phyloP scores from a whole-genome alignment of 768 basidiomycete species.

The Boletus huronensis region DNA sequence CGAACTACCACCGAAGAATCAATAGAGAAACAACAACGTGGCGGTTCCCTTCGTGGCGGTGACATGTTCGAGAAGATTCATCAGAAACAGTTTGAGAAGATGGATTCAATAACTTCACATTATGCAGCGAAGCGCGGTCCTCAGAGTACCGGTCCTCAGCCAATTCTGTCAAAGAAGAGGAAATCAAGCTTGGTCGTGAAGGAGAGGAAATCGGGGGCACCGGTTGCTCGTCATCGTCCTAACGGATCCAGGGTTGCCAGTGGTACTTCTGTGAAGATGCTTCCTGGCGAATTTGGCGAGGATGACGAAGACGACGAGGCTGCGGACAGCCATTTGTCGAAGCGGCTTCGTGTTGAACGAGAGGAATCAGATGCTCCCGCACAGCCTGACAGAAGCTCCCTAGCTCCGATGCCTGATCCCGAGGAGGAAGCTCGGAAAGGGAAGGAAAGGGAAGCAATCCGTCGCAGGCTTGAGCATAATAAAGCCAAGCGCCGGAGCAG shows the following conservation, averaged over 20 bases:
- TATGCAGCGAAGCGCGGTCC: conserved; percentile 42
- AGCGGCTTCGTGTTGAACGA: conserved; percentile 41
- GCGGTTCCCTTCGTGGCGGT: conserved; percentile 27
- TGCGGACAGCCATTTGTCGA: conserved; percentile 40
- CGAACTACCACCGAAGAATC: conserved; percentile 4
- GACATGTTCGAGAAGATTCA: conserved; percentile 57
- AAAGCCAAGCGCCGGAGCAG: conserved; percentile 71
- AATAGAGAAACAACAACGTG: conserved; percentile 10
- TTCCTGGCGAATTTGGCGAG: conserved; percentile 59
- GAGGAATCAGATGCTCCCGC: conserved; percentile 23
- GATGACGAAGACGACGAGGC: conserved; percentile 42
- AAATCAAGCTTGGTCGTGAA: conserved; percentile 50
- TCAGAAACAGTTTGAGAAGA: conserved; percentile 63
- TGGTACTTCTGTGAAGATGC: conserved; percentile 25
- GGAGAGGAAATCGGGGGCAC: conserved; percentile 21
- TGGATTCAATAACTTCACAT: conserved; percentile 68
- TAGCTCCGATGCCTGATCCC: conserved; percentile 23
- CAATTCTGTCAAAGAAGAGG: conserved; percentile 36
- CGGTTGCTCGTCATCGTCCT: conserved; percentile 18
- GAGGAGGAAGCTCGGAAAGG: conserved; percentile 34
- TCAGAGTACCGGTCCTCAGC: conserved; percentile 18
- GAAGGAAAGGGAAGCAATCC: conserved; percentile 55
- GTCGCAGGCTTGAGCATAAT: conserved; percentile 61
- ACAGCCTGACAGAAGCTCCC: conserved; percentile 35
- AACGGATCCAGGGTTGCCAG: conserved; percentile 26